Conservation (phyloP, 2,329 filamentous ascomycete species). For the Aschersonia sp. region DNA sequence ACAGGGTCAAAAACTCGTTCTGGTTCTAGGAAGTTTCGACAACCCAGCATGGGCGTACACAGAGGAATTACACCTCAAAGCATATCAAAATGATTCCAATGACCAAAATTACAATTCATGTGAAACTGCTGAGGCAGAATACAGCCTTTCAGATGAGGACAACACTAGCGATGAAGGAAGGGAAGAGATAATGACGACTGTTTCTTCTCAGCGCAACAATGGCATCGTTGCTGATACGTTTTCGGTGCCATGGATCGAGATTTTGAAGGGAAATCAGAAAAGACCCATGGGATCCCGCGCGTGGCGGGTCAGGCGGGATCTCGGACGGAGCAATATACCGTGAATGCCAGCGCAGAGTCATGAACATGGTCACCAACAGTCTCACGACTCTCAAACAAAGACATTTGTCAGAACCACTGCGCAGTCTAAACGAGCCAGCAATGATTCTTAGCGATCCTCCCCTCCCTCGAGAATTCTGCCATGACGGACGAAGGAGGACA, state of each 20-base stretch:
- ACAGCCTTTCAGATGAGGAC: conserved; percentile 20
- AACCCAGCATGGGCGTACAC: conserved; percentile 56
- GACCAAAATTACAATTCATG: conserved; percentile 1
- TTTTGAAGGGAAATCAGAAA: neutral
- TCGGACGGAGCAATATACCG: neutral
- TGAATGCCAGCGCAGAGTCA: neutral
- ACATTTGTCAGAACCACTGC: too few relatives aligned
- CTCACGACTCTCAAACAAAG: too few relatives aligned
- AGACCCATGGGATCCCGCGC: neutral
- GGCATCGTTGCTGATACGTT: neutral
- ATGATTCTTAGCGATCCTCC: too few relatives aligned
- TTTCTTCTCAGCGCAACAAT: neutral
- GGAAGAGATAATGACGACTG: neutral
- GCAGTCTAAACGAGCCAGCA: too few relatives aligned
- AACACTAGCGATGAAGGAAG: conserved; percentile 15
- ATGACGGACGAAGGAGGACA: too few relatives aligned
- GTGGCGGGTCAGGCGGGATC: neutral
- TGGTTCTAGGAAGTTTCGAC: conserved; percentile 57
- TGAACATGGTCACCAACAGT: neutral
- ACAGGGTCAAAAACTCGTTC: conserved; percentile 36
- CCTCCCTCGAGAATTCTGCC: too few relatives aligned
- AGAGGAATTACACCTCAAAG: conserved; percentile 39
- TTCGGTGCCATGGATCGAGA: neutral
- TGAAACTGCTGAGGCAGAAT: conserved; percentile 12
- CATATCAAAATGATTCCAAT: conserved; percentile 12